Percentiles rank a stretch among this genome's conserved stretches.
Evolutionary conservation across 176 grass and related monocot genomes (phyloP).

Genomic region (Avena eriantha): DNA sequence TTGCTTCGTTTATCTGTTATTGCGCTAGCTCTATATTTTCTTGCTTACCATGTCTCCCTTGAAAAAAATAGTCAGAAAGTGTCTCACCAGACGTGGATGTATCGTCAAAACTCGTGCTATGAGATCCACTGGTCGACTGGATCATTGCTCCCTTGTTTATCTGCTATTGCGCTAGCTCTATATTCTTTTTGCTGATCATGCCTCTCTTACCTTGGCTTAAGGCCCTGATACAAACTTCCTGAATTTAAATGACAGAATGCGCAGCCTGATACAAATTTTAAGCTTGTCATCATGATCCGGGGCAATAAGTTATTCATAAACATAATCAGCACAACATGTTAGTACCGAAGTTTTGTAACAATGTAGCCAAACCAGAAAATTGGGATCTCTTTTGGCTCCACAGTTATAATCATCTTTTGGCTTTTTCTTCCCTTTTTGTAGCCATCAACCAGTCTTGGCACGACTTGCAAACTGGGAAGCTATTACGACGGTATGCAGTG

Average conservation of each 20-base stretch:
- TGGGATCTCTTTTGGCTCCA: neutral
- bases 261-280: neutral
- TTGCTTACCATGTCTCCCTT: neutral
- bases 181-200: neutral
- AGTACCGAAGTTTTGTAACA: neutral
- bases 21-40: neutral
- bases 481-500: constrained; percentile 70
- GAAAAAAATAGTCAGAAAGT: too few species aligned
- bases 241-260: neutral
- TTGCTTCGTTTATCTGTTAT: neutral
- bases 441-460: constrained; percentile 74
- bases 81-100: too few species aligned
- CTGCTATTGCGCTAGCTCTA: neutral
- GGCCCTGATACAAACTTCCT: neutral
- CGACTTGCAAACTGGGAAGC: constrained; percentile 98
- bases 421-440: constrained; percentile 41
- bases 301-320: neutral
- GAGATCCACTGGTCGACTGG: neutral
- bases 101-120: too few species aligned
- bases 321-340: neutral
- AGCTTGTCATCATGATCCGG: neutral
- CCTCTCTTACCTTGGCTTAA: neutral
- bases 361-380: neutral
- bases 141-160: neutral
- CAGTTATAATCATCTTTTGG: constrained; percentile 4